Base-by-base conservation (phyloP, 2,329 filamentous ascomycete genomes). In the Triangularia setosa region DNA sequence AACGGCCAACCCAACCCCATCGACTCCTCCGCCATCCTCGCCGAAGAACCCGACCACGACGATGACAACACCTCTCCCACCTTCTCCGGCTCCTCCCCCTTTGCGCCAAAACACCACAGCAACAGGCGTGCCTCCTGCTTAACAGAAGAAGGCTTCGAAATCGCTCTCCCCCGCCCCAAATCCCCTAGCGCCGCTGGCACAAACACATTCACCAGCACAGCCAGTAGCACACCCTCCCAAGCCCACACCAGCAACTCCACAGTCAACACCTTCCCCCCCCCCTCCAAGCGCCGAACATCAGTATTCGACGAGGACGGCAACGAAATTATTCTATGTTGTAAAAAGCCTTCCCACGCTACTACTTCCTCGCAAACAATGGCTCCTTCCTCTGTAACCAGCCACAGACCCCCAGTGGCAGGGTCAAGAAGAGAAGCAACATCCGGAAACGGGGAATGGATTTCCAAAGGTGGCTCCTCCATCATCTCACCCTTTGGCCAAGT, bases 391-490 rank as follows among this genome's bases (percentile, higher is more conserved):
- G 55, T 67, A 69, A 25, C n/a, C 53, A 8, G 24, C 48, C 9
- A 21, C 33, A 12, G 9, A n/a, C n/a, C n/a, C 30, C 24, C 14
- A 58, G 21, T 2, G 9, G 16, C 16, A 40, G 4, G 3, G 3
- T 40, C 23, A 40, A 9, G 18, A 59, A 58, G 44, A 44, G 23
- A 60, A 60, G 23, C 67, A 60, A 54, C 30, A 54, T 1, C 11
- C 78, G 82, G 14, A 67, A 14, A 64, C 8, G 18, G 2, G 59
- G 79, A 81, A 11, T 92, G 86, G 71, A 74, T 89, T 14, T 92
- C 83, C 12, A 84, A 89, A 7, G 93, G 93, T 23, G 94, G 94
- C 0, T 95, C 92, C 0, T 90, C 87, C 71, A 94, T 98, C 69
- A 81, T 96, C 25, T 88, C 86, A 9, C 93, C 93, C 0, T 81